Evolutionary conservation across 805 yeast species (phyloP), one percentile per base, ranked within the genome.

Genomic region (Candida vaughaniae): DNA sequence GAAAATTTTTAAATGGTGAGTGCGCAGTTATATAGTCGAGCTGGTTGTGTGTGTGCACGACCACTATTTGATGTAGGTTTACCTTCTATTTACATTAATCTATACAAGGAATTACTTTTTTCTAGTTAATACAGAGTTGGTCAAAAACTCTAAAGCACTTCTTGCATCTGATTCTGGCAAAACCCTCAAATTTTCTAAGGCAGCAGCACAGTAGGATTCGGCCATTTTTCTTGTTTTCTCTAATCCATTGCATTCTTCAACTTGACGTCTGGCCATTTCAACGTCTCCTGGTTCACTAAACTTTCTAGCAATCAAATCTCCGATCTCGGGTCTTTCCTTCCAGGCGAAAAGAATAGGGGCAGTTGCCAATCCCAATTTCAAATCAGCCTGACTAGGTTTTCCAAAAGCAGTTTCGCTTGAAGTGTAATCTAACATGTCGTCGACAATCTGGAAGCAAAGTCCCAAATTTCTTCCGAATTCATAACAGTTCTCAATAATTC

Each of bases 291-390:
- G 78, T 39, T 77, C 65, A 31, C 75, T 71, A 60, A 93, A 93
- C 60, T 91, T 88, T 42, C 98, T 77, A 16, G 78, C 79, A 49
- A 93, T 89, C 52, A 91, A 62, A 25, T 78, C 80, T 3, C 97
- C 98, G 32, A 93, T 70, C 40, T 82, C 84, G 0, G 96, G 95
- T 51, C 78, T 80, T 52, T 83, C 78, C 52, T 77, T 80, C 99
- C 99, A 93, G 1, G 99, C 98, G 62, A 75, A 93, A 37, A 93
- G 66, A 3, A 91, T 89, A 1, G 99, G 99, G 0, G 97, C 98
- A 0, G 99, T 93, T 1, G 98, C 98, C 49, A 93, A 73, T 0
- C 99, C 99, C 29, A 93, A 70, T 58, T 90, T 80, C 49, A 93
- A 72, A 64, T 93, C 99, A 3, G 96, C 97, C 50, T 93, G 95